Evolutionary conservation across 768 basidiomycete genomes (phyloP).

Genomic region (Heimioporus sp.): DNA sequence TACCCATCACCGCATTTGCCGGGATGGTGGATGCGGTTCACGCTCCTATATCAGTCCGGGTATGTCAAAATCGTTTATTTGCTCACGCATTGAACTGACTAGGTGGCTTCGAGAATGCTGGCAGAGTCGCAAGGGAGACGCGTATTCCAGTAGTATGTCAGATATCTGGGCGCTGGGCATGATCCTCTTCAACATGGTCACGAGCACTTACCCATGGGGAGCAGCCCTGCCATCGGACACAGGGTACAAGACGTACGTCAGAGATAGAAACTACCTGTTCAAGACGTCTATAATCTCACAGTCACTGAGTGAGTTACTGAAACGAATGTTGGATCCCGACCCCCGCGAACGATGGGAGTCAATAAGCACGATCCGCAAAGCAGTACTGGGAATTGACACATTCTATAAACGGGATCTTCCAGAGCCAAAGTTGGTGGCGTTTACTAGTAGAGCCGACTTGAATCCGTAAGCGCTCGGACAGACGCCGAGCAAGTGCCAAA

Average conservation of each 20-base stretch:
- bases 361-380: not conserved
- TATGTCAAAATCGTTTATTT: slow-evolving; percentile 25
- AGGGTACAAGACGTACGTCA: not conserved
- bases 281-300: slow-evolving; percentile 2
- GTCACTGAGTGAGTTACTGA: slow-evolving; percentile 1
- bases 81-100: slow-evolving; percentile 1
- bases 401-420: not conserved
- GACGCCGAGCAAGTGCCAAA: not conserved
- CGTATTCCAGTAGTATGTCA: slow-evolving; percentile 13
- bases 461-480: not conserved
- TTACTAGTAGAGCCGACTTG: not conserved
- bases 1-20: slow-evolving; percentile 39
- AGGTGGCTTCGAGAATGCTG: slow-evolving; percentile 48
- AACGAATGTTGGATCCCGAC: slow-evolving; percentile 1
- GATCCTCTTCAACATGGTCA: slow-evolving; percentile 80
- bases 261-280: slow-evolving; percentile 3
- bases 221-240: not conserved
- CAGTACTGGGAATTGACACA: not conserved
- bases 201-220: slow-evolving; percentile 33
- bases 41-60: slow-evolving; percentile 68
- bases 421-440: too few species aligned
- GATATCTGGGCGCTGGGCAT: slow-evolving; percentile 76
- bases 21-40: slow-evolving; percentile 56
- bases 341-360: not conserved
- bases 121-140: slow-evolving; percentile 36